A percentile compares a stretch with the other conserved stretches of the same genome.
These are phyloP conservation scores for Fonsecaea nubica DNA, from an alignment of 2,329 filamentous ascomycete species.

Conservation along the genomic window DNA sequence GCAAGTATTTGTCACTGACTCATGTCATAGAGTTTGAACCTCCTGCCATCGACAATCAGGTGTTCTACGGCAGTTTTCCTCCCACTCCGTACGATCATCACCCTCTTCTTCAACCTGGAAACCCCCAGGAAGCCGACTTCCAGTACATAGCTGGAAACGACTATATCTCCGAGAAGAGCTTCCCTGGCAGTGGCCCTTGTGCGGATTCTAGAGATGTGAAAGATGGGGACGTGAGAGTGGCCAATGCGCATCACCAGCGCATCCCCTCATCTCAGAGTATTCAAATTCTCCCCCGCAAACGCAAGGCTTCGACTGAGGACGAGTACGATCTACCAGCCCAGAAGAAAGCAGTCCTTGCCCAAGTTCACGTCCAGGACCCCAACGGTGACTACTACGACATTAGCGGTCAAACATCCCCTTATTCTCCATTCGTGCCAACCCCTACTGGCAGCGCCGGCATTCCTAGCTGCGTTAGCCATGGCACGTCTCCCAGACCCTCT, in stretches of 20 bases:
- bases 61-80: slow-evolving; percentile 47
- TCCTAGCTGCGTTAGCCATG: slow-evolving; percentile 47
- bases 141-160: slow-evolving; percentile 24
- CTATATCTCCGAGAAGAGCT: slow-evolving; percentile 25
- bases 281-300: slow-evolving; percentile 27
- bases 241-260: slow-evolving; percentile 24
- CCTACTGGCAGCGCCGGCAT: slow-evolving; percentile 52
- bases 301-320: slow-evolving; percentile 48
- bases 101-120: slow-evolving; percentile 35
- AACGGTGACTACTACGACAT: slow-evolving; percentile 61
- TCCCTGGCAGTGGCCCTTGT: slow-evolving; percentile 12
- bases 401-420: slow-evolving; percentile 55
- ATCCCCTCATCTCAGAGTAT: slow-evolving; percentile 24
- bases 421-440: slow-evolving; percentile 59
- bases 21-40: slow-evolving; percentile 18
- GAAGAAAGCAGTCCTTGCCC: slow-evolving; percentile 56
- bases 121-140: slow-evolving; percentile 28
- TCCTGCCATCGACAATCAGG: slow-evolving; percentile 27
- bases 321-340: slow-evolving; percentile 56
- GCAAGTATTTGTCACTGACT: slow-evolving; percentile 6
- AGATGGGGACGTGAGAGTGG: slow-evolving; percentile 20
- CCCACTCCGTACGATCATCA: slow-evolving; percentile 33
- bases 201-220: slow-evolving; percentile 18
- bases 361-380: slow-evolving; percentile 54
- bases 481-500: slow-evolving; percentile 50